Conservation (phyloP, 2,329 filamentous ascomycete genomes). For the Botrytis pseudocinerea region DNA sequence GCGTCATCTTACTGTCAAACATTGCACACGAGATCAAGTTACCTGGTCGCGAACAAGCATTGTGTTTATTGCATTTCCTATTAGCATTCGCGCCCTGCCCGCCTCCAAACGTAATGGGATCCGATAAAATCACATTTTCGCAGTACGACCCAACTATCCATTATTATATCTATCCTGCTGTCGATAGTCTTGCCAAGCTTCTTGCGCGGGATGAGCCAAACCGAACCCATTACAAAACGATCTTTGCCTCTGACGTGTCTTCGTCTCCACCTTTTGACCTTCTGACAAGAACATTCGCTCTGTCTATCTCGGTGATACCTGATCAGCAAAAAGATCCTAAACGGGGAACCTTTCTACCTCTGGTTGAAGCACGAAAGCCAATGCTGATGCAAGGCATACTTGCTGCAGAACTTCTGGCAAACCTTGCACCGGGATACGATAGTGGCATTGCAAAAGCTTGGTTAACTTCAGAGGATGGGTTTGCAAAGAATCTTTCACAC, state of each 20-base stretch:
- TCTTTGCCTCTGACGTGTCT: constrained; percentile 73
- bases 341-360: constrained; percentile 59
- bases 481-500: constrained; percentile 75
- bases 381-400: constrained; percentile 90
- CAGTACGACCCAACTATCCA: constrained; percentile 79
- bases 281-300: constrained; percentile 80
- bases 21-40: constrained; percentile 78
- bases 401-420: constrained; percentile 83
- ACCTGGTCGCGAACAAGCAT: constrained; percentile 81
- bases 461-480: constrained; percentile 81
- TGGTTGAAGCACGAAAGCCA: constrained; percentile 82
- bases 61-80: constrained; percentile 84
- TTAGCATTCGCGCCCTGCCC: constrained; percentile 86
- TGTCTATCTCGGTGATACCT: constrained; percentile 83
- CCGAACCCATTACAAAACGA: constrained; percentile 75
- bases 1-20: constrained; percentile 87
- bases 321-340: constrained; percentile 64
- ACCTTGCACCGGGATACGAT: constrained; percentile 71
- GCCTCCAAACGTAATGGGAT: constrained; percentile 57
- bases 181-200: constrained; percentile 88
- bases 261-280: constrained; percentile 71
- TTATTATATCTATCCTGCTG: constrained; percentile 82
- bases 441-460: constrained; percentile 72
- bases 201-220: constrained; percentile 94
- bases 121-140: constrained; percentile 69